These are phyloP conservation scores for Galerina sulciceps DNA, from an alignment of 768 basidiomycete species.

Conservation along the genomic window DNA sequence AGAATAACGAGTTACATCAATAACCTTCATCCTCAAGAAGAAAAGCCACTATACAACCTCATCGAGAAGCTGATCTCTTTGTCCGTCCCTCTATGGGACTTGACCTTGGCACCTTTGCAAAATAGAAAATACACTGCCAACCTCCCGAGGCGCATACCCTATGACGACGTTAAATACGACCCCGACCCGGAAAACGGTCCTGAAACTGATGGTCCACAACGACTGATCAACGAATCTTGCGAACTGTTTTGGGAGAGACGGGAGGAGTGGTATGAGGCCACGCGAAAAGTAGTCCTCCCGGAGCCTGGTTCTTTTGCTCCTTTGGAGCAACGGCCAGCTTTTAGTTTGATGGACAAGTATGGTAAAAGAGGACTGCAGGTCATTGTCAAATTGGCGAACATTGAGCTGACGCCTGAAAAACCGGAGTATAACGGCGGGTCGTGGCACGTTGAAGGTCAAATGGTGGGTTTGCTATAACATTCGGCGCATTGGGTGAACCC, in stretches of 20 bases:
- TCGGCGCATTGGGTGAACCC: background rate
- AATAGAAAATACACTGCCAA: background rate
- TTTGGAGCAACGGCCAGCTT: background rate
- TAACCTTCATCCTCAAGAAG: constrained; percentile 37
- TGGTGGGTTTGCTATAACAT: constrained; percentile 8
- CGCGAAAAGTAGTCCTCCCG: constrained; percentile 17
- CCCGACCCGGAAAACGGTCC: constrained; percentile 13
- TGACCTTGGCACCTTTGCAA: constrained; percentile 21
- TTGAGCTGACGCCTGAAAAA: constrained; percentile 34
- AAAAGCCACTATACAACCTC: constrained; percentile 26
- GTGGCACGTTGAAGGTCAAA: constrained; percentile 36
- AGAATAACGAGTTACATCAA: constrained; percentile 47
- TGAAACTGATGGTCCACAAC: constrained; percentile 21
- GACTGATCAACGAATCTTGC: constrained; percentile 18
- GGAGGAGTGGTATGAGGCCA: constrained; percentile 18
- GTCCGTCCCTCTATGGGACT: constrained; percentile 37
- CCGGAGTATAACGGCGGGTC: constrained; percentile 27
- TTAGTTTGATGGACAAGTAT: constrained; percentile 16
- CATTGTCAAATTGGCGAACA: constrained; percentile 32
- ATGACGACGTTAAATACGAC: constrained; percentile 18
- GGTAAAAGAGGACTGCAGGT: constrained; percentile 21
- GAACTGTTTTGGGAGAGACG: constrained; percentile 15
- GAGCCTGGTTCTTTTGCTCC: constrained; percentile 22
- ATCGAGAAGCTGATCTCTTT: constrained; percentile 29
- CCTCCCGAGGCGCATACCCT: constrained; percentile 18